Evolutionary conservation across 345 rosid genomes (phyloP).

Genomic region (Citrus australasica): DNA sequence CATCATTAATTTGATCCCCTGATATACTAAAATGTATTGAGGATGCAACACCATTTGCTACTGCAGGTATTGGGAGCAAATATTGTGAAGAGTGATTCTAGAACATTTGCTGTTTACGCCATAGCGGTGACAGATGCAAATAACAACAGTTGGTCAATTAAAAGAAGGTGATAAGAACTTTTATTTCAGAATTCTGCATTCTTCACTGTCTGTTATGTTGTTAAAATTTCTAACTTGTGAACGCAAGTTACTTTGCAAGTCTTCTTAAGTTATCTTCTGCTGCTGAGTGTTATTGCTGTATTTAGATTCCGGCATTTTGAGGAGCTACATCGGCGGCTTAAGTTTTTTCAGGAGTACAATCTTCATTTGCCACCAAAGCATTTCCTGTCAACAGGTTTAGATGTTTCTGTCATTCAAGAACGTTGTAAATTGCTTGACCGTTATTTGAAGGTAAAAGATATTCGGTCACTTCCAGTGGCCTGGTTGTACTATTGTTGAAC

Average conservation of each 20-base stretch:
- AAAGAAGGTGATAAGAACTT: conserved; percentile 71
- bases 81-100: conserved; percentile 88
- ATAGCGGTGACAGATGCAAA: conserved; percentile 84
- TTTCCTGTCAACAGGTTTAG: conserved; percentile 92
- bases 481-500: neutral
- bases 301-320: conserved; percentile 97
- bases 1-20: conserved; percentile 15
- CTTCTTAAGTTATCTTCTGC: neutral
- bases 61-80: conserved; percentile 96
- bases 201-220: neutral
- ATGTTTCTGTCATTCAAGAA: conserved; percentile 75
- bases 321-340: conserved; percentile 95
- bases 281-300: conserved; percentile 10
- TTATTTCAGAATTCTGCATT: conserved; percentile 21
- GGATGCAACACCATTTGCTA: conserved; percentile 25
- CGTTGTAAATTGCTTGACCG: conserved; percentile 82
- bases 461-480: conserved; percentile 17
- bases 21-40: conserved; percentile 9
- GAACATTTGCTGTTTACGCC: conserved; percentile 90
- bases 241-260: neutral
- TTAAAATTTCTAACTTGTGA: neutral
- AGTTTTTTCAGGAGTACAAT: conserved; percentile 81
- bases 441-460: conserved; percentile 73
- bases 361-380: conserved; percentile 97
- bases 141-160: conserved; percentile 91